Percentiles rank a stretch among this genome's conserved stretches.
These are phyloP conservation scores for Pythium sp. DNA, from an alignment of 352 stramenopile species.

Conservation along the genomic window DNA sequence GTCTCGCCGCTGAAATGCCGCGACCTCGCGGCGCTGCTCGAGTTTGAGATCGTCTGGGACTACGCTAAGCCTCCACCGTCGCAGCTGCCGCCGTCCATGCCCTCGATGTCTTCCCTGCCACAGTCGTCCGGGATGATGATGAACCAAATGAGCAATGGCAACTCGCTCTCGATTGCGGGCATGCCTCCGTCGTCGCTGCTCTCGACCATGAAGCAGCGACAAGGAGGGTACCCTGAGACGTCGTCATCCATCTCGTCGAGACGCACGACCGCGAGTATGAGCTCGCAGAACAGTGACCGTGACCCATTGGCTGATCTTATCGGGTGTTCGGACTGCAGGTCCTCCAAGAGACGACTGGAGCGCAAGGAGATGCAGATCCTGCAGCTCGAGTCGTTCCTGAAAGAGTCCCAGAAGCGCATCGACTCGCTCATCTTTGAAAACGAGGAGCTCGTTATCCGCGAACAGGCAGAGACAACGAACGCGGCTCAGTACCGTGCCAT, in stretches of 20 bases:
- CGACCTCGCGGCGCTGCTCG: constrained; percentile 64
- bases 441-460: constrained; percentile 58
- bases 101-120: constrained; percentile 11
- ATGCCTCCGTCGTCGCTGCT: constrained; percentile 39
- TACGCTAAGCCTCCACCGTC: constrained; percentile 18
- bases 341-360: constrained; percentile 57
- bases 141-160: constrained; percentile 13
- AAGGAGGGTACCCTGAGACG: constrained; percentile 16
- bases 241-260: constrained; percentile 41
- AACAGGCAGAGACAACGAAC: constrained; percentile 66
- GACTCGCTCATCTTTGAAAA: constrained; percentile 60
- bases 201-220: constrained; percentile 26
- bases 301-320: constrained; percentile 40
- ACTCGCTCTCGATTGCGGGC: constrained; percentile 21
- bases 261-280: constrained; percentile 56
- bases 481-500: constrained; percentile 50
- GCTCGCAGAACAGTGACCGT: constrained; percentile 55
- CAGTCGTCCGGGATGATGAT: constrained; percentile 19
- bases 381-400: constrained; percentile 74
- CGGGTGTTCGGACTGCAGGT: constrained; percentile 46
- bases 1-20: constrained; percentile 73
- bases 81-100: constrained; percentile 10
- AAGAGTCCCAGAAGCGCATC: constrained; percentile 76
- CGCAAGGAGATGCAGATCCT: constrained; percentile 73
- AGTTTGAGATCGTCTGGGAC: constrained; percentile 79